Evolutionary conservation across 2,329 filamentous ascomycete genomes (phyloP).

Genomic region (Mollisiaceae sp.): DNA sequence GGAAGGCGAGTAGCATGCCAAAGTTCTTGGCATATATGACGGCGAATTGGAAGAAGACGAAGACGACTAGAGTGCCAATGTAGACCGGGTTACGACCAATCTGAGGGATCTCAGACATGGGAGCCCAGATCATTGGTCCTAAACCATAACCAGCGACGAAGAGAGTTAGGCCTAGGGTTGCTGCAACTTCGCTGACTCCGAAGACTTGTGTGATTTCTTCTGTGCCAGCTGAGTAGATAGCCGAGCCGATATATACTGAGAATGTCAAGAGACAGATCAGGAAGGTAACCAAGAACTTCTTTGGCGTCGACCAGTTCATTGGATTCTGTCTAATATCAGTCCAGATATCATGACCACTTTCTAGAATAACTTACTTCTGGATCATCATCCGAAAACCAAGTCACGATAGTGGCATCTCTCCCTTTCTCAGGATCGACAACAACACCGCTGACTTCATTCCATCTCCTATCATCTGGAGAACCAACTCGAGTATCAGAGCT

Average conservation of each 20-base stretch:
- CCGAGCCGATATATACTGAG: slow-evolving; percentile 57
- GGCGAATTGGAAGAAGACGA: slow-evolving; percentile 59
- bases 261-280: slow-evolving; percentile 62
- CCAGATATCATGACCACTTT: slow-evolving; percentile 41
- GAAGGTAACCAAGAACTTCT: slow-evolving; percentile 51
- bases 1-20: slow-evolving; percentile 58
- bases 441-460: slow-evolving; percentile 48
- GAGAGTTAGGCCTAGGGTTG: slow-evolving; percentile 62
- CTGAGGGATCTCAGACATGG: slow-evolving; percentile 67
- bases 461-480: slow-evolving; percentile 20
- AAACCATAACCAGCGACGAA: slow-evolving; percentile 68
- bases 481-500: slow-evolving; percentile 29
- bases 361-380: slow-evolving; percentile 42
- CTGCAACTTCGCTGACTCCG: slow-evolving; percentile 55
- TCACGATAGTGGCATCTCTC: slow-evolving; percentile 53
- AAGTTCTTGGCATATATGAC: slow-evolving; percentile 55
- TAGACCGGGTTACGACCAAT: slow-evolving; percentile 73
- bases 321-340: slow-evolving; percentile 48
- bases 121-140: slow-evolving; percentile 68
- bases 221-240: slow-evolving; percentile 54
- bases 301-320: slow-evolving; percentile 55
- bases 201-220: slow-evolving; percentile 57
- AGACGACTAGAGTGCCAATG: slow-evolving; percentile 68
- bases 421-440: slow-evolving; percentile 58
- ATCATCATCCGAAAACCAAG: slow-evolving; percentile 57